These are phyloP conservation scores for Penicillium verhagenii DNA, from an alignment of 495 filamentous ascomycete species.

Conservation along the genomic window DNA sequence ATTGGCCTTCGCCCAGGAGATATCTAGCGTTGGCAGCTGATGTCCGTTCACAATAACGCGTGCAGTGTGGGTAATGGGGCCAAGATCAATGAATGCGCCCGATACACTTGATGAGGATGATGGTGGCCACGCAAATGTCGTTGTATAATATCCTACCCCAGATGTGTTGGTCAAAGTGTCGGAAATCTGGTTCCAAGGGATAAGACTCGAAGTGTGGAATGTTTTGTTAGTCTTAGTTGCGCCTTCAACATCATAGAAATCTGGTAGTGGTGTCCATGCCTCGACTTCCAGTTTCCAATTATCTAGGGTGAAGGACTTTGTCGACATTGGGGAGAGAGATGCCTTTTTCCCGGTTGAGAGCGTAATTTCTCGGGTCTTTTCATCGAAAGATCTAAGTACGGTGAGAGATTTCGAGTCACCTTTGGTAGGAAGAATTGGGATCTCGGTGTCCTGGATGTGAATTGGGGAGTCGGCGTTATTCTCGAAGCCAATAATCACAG, in stretches of 20 bases:
- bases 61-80: constrained; percentile 14
- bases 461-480: constrained; percentile 2
- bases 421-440: constrained; percentile 13
- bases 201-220: constrained; percentile 24
- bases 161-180: constrained; percentile 60
- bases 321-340: constrained; percentile 7
- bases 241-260: constrained; percentile 27
- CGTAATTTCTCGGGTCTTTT: not conserved
- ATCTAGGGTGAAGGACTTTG: constrained; percentile 20
- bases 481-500: constrained; percentile 36
- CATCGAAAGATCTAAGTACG: not conserved
- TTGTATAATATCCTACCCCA: constrained; percentile 57
- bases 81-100: constrained; percentile 26
- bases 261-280: constrained; percentile 34
- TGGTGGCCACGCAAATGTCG: constrained; percentile 35
- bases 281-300: constrained; percentile 46
- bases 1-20: constrained; percentile 13
- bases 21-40: constrained; percentile 18
- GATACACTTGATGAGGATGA: constrained; percentile 1
- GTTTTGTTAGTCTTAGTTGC: constrained; percentile 27
- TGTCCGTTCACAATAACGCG: constrained; percentile 21
- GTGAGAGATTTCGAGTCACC: not conserved
- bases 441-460: constrained; percentile 12
- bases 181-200: constrained; percentile 50
- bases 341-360: constrained; percentile 16